These are phyloP conservation scores for Pythium angustatum DNA, from an alignment of 352 stramenopile species.

Conservation along the genomic window DNA sequence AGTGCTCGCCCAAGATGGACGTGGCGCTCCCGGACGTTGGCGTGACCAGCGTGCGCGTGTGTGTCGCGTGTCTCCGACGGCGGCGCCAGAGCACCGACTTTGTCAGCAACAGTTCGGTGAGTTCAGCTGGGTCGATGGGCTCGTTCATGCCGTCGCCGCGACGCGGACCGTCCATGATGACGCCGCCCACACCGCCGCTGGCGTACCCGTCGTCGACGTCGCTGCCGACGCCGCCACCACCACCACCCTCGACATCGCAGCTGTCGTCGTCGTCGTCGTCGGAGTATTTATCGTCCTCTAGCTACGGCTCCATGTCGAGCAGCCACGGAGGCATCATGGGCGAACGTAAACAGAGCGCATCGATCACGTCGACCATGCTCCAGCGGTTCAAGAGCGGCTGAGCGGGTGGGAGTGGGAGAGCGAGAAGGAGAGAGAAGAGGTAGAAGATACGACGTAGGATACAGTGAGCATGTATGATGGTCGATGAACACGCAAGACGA, in stretches of 20 bases:
- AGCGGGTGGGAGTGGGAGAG: no score
- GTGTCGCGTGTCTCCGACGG: constrained; percentile 51
- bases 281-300: constrained; percentile 49
- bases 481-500: no score
- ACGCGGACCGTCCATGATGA: constrained; percentile 9
- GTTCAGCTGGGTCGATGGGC: constrained; percentile 3
- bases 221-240: constrained; percentile 6
- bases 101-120: background rate
- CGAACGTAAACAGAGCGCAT: constrained; percentile 53
- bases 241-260: constrained; percentile 6
- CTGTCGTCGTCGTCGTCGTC: constrained; percentile 36
- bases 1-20: constrained; percentile 83
- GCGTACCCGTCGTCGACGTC: constrained; percentile 3
- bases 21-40: constrained; percentile 63
- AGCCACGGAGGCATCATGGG: constrained; percentile 31
- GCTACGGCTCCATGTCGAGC: constrained; percentile 38
- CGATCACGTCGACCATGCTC: constrained; percentile 49
- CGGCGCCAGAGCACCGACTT: constrained; percentile 57
- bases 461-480: no score
- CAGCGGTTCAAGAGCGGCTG: constrained; percentile 58
- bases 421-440: no score
- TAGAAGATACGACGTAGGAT: no score
- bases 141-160: constrained; percentile 1
- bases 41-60: constrained; percentile 70
- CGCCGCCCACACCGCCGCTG: constrained; percentile 12